A percentile compares a stretch with the other conserved stretches of the same genome.
These are phyloP conservation scores for Rhizomucor pusillus DNA, from an alignment of 371 early-diverging fungal species.

Conservation along the genomic window DNA sequence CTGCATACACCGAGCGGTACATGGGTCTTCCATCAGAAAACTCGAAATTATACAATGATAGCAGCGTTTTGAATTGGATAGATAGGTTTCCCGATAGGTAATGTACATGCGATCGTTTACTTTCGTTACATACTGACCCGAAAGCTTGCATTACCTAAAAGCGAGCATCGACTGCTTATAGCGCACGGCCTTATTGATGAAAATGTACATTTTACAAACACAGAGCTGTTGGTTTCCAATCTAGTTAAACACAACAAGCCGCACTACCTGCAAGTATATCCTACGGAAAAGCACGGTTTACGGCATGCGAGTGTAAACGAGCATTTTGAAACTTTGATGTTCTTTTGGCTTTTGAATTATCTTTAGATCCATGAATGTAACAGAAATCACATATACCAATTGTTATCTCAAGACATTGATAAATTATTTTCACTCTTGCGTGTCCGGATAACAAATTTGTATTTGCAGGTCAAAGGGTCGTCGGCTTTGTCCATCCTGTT, in stretches of 20 bases:
- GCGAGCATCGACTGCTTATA: conserved; percentile 66
- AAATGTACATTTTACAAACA: conserved; percentile 78
- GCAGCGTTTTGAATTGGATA: conserved; percentile 54
- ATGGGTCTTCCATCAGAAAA: conserved; percentile 63
- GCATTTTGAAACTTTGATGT: conserved; percentile 80
- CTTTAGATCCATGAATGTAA: conserved; percentile 24
- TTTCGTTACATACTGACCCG: no score
- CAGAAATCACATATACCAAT: background rate
- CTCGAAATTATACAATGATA: conserved; percentile 44
- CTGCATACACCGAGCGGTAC: conserved; percentile 80
- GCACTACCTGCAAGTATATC: conserved; percentile 67
- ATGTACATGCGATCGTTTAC: no score
- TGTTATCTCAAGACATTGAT: no score
- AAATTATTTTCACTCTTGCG: no score
- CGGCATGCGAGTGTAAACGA: conserved; percentile 68
- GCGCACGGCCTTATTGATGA: conserved; percentile 82
- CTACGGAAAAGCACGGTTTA: conserved; percentile 76
- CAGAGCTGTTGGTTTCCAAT: conserved; percentile 55
- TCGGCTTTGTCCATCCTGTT: no score
- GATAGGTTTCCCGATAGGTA: conserved; percentile 65
- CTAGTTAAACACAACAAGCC: conserved; percentile 60
- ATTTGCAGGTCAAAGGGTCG: no score
- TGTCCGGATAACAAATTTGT: no score
- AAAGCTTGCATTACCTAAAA: conserved; percentile 11
- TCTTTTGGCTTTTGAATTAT: conserved; percentile 66